Evolutionary conservation across 495 filamentous ascomycete species (phyloP).

Genomic region (Parathielavia appendiculata): DNA sequence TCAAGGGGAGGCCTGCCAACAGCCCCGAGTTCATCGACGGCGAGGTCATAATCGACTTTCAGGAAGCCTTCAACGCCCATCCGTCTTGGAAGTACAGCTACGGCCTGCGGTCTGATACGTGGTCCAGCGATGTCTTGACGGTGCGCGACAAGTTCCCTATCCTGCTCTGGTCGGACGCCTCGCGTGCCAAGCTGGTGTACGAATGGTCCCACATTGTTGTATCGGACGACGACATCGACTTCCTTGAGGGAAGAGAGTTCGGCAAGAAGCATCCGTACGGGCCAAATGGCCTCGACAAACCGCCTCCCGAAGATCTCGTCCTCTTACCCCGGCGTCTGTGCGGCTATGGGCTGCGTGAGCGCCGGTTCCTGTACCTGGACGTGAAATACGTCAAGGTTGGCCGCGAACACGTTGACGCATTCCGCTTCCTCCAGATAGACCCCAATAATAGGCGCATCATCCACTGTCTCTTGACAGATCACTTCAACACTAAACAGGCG

Average conservation of each 20-base stretch:
- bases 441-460: neutral
- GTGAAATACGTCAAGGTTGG: neutral
- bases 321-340: neutral
- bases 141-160: slow-evolving; percentile 1
- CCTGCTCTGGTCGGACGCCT: neutral
- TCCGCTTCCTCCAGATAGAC: neutral
- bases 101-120: neutral
- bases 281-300: neutral
- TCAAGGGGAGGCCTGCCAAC: neutral
- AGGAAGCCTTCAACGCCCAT: neutral
- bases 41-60: slow-evolving; percentile 1
- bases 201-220: neutral
- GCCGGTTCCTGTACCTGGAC: neutral
- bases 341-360: neutral
- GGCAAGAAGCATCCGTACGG: neutral
- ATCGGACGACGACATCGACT: neutral
- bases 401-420: neutral
- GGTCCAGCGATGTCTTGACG: neutral
- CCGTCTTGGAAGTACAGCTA: neutral
- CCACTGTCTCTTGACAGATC: neutral
- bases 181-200: neutral
- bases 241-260: neutral
- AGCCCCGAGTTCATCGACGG: neutral
- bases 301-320: neutral
- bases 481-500: neutral